A percentile compares a stretch with the other conserved stretches of the same genome.
These are phyloP conservation scores for Austroboletus rostrupii DNA, from an alignment of 1,284 basidiomycete genomes.

Conservation along the genomic window DNA sequence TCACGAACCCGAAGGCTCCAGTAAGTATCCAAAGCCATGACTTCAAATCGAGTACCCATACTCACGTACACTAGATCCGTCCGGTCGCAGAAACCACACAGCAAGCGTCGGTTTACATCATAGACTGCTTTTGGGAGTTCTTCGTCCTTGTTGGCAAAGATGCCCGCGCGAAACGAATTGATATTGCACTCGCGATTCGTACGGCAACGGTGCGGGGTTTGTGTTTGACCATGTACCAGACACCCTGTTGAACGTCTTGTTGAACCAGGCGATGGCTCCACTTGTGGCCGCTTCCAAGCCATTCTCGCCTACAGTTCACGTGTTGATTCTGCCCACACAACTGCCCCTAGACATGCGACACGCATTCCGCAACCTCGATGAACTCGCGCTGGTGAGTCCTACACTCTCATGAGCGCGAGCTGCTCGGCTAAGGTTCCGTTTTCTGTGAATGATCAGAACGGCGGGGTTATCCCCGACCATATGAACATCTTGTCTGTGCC, in stretches of 20 bases:
- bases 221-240: slow-evolving; percentile 1
- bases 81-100: slow-evolving; percentile 27
- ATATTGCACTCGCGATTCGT: slow-evolving; percentile 58
- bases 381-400: slow-evolving; percentile 49
- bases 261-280: slow-evolving; percentile 49
- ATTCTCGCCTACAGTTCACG: slow-evolving; percentile 67
- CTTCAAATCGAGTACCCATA: neutral
- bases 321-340: slow-evolving; percentile 65
- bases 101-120: slow-evolving; percentile 49
- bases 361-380: slow-evolving; percentile 65
- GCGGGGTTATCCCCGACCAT: slow-evolving; percentile 58
- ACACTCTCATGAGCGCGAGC: neutral
- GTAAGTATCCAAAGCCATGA: slow-evolving; percentile 29
- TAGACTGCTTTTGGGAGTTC: slow-evolving; percentile 74
- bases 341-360: slow-evolving; percentile 65
- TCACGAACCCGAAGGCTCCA: slow-evolving; percentile 29
- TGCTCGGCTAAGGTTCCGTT: neutral
- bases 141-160: slow-evolving; percentile 69
- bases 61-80: slow-evolving; percentile 24
- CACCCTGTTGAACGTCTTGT: neutral
- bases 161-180: slow-evolving; percentile 53
- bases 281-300: slow-evolving; percentile 50
- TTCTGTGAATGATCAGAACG: slow-evolving; percentile 45
- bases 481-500: slow-evolving; percentile 68
- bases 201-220: slow-evolving; percentile 45